These are phyloP conservation scores for Acidomyces sp. DNA, from an alignment of 495 filamentous ascomycete genomes.

Conservation along the genomic window DNA sequence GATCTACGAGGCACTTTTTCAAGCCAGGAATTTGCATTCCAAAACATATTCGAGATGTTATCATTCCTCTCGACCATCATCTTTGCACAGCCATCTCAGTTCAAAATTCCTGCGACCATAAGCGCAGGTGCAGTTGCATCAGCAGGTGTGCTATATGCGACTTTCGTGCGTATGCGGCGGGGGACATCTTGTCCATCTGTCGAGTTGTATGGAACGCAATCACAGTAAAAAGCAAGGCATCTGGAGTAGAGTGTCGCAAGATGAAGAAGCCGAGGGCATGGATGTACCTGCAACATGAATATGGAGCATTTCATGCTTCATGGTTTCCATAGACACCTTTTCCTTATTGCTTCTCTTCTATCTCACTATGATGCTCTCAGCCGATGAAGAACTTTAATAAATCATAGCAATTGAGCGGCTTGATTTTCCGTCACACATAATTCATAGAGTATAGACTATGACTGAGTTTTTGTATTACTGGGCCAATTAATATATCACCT, in stretches of 20 bases:
- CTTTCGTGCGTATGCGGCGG: slow-evolving; percentile 42
- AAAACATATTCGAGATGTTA: slow-evolving; percentile 53
- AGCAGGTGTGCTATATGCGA: slow-evolving; percentile 40
- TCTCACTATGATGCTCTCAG: too few relatives aligned
- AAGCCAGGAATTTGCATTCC: slow-evolving; percentile 44
- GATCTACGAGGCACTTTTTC: slow-evolving; percentile 47
- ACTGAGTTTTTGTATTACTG: too few relatives aligned
- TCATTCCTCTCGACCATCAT: slow-evolving; percentile 49
- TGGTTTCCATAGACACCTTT: background rate
- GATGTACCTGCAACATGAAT: background rate
- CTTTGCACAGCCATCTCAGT: slow-evolving; percentile 43
- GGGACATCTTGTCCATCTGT: slow-evolving; percentile 50
- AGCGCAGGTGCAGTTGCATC: slow-evolving; percentile 38
- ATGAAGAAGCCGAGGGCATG: background rate
- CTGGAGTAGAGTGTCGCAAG: slow-evolving; percentile 3
- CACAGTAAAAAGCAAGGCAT: slow-evolving; percentile 1
- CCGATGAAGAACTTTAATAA: too few relatives aligned
- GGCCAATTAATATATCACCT: too few relatives aligned
- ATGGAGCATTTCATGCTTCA: background rate
- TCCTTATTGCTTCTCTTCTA: too few relatives aligned
- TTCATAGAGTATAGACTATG: too few relatives aligned
- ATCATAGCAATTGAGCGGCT: too few relatives aligned
- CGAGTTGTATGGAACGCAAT: slow-evolving; percentile 2
- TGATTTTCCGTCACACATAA: too few relatives aligned
- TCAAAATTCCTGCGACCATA: slow-evolving; percentile 47